These are phyloP conservation scores for Acephala macrosclerotiorum DNA, from an alignment of 2,329 filamentous ascomycete species.

Conservation along the genomic window DNA sequence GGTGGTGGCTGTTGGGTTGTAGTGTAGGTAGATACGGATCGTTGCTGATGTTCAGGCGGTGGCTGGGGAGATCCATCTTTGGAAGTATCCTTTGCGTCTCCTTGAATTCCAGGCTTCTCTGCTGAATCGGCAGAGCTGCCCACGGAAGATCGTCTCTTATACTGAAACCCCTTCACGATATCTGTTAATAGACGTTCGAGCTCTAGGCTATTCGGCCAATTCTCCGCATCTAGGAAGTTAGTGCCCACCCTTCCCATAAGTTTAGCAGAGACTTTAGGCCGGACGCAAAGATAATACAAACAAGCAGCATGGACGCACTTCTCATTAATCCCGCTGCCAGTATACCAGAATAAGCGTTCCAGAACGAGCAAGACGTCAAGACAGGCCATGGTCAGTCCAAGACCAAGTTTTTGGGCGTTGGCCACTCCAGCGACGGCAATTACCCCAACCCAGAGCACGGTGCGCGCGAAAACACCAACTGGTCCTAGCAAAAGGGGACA, in stretches of 20 bases:
- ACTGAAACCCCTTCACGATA: conserved; percentile 16
- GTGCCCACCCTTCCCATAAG: conserved; percentile 12
- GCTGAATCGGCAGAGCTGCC: background rate
- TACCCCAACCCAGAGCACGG: conserved; percentile 6
- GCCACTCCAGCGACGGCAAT: conserved; percentile 10
- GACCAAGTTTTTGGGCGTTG: conserved; percentile 9
- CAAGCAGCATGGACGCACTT: conserved; percentile 16
- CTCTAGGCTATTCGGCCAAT: conserved; percentile 14
- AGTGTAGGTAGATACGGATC: too few relatives aligned
- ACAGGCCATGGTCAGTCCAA: conserved; percentile 12
- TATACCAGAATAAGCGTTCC: conserved; percentile 11
- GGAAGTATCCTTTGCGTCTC: background rate
- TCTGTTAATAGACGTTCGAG: conserved; percentile 13
- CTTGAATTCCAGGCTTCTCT: background rate
- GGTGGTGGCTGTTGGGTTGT: background rate
- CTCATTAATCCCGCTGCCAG: conserved; percentile 7
- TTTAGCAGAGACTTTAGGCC: conserved; percentile 11
- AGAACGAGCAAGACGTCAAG: conserved; percentile 13
- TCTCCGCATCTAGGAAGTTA: conserved; percentile 6
- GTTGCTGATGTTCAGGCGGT: background rate
- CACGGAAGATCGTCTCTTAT: conserved; percentile 8
- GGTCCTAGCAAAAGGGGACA: conserved; percentile 9
- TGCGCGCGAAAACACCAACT: conserved; percentile 5
- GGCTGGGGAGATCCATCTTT: background rate
- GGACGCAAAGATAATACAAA: conserved; percentile 15